phyloP scores from a whole-genome alignment of 2,329 filamentous ascomycete species.

The Cercospora sojina region DNA sequence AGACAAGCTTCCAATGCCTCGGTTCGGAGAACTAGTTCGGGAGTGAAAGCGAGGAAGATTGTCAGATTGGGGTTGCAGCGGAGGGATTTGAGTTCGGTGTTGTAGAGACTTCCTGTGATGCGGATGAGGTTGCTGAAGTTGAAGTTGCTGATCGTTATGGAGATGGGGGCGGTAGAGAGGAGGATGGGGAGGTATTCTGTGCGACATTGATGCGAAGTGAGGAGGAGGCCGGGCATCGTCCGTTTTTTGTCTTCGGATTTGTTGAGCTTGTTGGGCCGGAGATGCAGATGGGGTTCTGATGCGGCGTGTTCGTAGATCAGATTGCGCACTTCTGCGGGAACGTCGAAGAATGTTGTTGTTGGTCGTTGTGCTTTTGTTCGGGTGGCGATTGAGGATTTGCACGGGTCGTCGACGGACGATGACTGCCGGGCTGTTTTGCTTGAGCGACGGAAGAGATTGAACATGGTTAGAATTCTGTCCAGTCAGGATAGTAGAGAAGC shows the following conservation, averaged over 20 bases:
- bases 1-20: conserved; percentile 19
- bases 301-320: conserved; percentile 31
- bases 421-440: not conserved
- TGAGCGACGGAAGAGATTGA: not conserved
- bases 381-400: conserved; percentile 11
- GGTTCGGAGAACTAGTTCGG: too few species aligned
- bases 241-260: not conserved
- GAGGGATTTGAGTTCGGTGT: conserved; percentile 33
- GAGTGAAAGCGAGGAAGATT: conserved; percentile 20
- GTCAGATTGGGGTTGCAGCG: conserved; percentile 27
- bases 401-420: not conserved
- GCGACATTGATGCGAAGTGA: conserved; percentile 28
- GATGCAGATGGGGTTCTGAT: conserved; percentile 15
- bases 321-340: conserved; percentile 37
- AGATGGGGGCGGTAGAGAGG: conserved; percentile 28
- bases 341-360: conserved; percentile 31
- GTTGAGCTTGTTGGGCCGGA: not conserved
- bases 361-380: not conserved
- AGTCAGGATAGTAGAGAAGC: not conserved
- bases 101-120: conserved; percentile 29
- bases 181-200: conserved; percentile 33
- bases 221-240: conserved; percentile 29
- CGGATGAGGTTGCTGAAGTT: conserved; percentile 32
- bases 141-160: conserved; percentile 27
- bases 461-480: not conserved